Percentiles rank a stretch among this genome's conserved stretches.
These are phyloP conservation scores for Ogataea angusta DNA, from an alignment of 805 yeast species.

Conservation along the genomic window DNA sequence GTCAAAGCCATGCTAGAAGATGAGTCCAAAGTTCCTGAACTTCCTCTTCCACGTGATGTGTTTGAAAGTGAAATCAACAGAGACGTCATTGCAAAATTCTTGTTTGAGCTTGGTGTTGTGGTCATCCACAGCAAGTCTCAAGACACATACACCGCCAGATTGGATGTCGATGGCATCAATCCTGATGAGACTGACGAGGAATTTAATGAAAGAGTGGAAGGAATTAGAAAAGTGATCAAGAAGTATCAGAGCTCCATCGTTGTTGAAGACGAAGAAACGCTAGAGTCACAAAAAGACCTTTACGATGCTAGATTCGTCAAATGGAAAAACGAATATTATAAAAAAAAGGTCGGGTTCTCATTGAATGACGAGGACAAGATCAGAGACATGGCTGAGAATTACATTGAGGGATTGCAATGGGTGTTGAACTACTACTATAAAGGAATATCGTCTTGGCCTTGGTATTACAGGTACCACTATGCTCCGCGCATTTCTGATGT, in stretches of 20 bases:
- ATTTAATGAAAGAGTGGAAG: slow-evolving; percentile 47
- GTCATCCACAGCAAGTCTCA: slow-evolving; percentile 60
- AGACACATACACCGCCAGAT: slow-evolving; percentile 52
- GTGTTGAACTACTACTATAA: slow-evolving; percentile 85
- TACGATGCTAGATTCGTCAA: slow-evolving; percentile 69
- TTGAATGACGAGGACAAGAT: slow-evolving; percentile 58
- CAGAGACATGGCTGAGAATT: slow-evolving; percentile 67
- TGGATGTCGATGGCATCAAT: slow-evolving; percentile 73
- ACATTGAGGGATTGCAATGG: slow-evolving; percentile 96
- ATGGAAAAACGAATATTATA: slow-evolving; percentile 88
- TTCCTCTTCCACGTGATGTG: slow-evolving; percentile 45
- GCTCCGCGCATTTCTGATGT: slow-evolving; percentile 94
- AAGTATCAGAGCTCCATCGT: slow-evolving; percentile 62
- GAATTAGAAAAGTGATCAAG: slow-evolving; percentile 53
- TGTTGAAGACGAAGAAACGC: slow-evolving; percentile 55
- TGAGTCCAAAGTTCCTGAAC: slow-evolving; percentile 43
- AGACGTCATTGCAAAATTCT: slow-evolving; percentile 60
- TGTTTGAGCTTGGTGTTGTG: slow-evolving; percentile 63
- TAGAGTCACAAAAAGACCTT: slow-evolving; percentile 53
- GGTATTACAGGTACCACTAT: slow-evolving; percentile 89
- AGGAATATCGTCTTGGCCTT: slow-evolving; percentile 94
- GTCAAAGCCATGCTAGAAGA: slow-evolving; percentile 29
- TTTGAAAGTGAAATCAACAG: slow-evolving; percentile 44
- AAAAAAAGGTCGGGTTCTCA: slow-evolving; percentile 71
- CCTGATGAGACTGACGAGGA: slow-evolving; percentile 68